A percentile compares a stretch with the other conserved stretches of the same genome.
phyloP scores from a whole-genome alignment of 441 rosid species.

The Adansonia madagascariensis region DNA sequence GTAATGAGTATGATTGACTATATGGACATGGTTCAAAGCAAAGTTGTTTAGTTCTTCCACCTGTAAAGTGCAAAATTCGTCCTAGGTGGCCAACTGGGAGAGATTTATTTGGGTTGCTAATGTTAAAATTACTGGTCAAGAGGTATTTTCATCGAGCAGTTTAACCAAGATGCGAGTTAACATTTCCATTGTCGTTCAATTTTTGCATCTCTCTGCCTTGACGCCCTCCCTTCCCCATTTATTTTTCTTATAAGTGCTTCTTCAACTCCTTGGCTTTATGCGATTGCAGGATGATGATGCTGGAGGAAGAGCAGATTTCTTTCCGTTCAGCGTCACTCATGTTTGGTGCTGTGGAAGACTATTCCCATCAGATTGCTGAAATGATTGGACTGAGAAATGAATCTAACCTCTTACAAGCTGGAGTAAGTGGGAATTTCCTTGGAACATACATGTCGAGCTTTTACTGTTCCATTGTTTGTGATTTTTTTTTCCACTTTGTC shows the following conservation, averaged over 20 bases:
- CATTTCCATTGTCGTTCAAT: not conserved
- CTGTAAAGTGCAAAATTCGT: not conserved
- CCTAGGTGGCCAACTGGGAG: not conserved
- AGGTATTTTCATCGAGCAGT: constrained; percentile 96
- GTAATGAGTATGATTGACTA: not conserved
- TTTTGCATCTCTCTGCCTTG: constrained; percentile 8
- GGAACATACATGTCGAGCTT: constrained; percentile 2
- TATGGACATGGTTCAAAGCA: not conserved
- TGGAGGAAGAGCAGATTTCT: constrained; percentile 98
- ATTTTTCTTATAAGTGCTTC: constrained; percentile 14
- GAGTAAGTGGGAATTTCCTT: constrained; percentile 58
- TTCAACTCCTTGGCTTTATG: constrained; percentile 16
- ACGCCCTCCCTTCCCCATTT: not conserved
- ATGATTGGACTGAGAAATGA: constrained; percentile 92
- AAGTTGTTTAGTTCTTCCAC: not conserved
- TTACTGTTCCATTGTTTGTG: not conserved
- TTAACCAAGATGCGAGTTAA: constrained; percentile 77
- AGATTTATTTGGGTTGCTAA: not conserved
- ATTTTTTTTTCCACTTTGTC: constrained; percentile 8
- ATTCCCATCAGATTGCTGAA: constrained; percentile 96
- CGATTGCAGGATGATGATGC: constrained; percentile 91
- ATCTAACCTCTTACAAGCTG: constrained; percentile 81
- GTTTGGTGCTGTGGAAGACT: constrained; percentile 96
- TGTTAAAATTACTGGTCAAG: constrained; percentile 49
- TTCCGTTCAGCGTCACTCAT: constrained; percentile 85